These are phyloP conservation scores for Umbelopsis ramanniana DNA, from an alignment of 192 early-diverging fungal species.

Conservation along the genomic window DNA sequence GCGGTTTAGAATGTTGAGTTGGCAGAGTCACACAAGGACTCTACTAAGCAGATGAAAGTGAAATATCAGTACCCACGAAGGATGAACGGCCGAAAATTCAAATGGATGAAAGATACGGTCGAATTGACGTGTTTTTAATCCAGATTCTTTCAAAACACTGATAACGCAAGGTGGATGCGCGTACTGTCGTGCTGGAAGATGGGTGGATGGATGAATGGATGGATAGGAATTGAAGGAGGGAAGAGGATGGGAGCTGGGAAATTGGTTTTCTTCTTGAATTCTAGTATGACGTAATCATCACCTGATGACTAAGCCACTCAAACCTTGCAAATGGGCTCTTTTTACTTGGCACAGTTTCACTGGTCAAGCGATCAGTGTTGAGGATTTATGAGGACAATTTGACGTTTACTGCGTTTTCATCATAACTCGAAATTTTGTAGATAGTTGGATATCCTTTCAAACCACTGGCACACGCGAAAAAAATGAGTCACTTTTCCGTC, in stretches of 20 bases:
- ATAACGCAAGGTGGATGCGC: constrained; percentile 11
- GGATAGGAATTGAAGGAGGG: constrained; percentile 25
- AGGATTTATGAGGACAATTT: background rate
- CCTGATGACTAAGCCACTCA: constrained; percentile 20
- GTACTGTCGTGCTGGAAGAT: constrained; percentile 15
- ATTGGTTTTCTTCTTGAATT: constrained; percentile 24
- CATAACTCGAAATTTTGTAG: background rate
- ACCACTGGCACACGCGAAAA: background rate
- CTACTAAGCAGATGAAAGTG: background rate
- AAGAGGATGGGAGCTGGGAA: background rate
- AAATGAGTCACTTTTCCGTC: constrained; percentile 21
- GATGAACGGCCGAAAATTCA: background rate
- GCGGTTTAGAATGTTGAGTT: constrained; percentile 20
- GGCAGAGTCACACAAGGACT: constrained; percentile 19
- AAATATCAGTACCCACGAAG: constrained; percentile 22
- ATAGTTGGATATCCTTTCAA: background rate
- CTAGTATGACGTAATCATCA: constrained; percentile 19
- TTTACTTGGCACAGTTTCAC: constrained; percentile 22
- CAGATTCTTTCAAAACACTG: constrained; percentile 22
- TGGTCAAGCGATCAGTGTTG: background rate
- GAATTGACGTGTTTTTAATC: constrained; percentile 19
- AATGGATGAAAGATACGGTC: constrained; percentile 2
- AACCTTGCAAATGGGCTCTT: constrained; percentile 21
- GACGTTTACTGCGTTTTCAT: background rate
- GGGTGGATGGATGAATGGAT: constrained; percentile 21